Evolutionary conservation across 768 basidiomycete species (phyloP), one percentile per base, ranked within the genome.

Genomic region (Russula abietina): DNA sequence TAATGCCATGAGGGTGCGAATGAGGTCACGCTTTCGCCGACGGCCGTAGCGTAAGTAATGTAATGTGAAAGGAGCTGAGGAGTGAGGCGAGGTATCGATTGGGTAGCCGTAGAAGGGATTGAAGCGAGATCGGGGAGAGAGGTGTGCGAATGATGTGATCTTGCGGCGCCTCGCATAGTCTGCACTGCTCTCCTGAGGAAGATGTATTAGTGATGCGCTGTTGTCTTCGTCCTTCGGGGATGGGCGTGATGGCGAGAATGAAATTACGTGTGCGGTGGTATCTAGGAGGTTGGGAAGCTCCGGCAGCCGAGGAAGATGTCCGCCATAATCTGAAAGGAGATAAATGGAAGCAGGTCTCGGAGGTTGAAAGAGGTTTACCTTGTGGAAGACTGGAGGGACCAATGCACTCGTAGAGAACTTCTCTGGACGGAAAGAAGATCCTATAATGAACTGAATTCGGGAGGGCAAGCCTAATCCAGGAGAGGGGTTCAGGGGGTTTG

Each of bases 31-130:
- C 65, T 86, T 87, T 57, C 88, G 81, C 60, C 82, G 80, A 38
- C 84, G 87, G 43, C 86, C 86, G 70, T 84, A 78, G 41, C 78
- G 79, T 65, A 87, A 76, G 17, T 75, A 72, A 55, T 79, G 74
- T 17, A 79, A 74, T n/a, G 73, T 33, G 12, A 74, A 36, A 71
- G 74, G 55, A 59, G 73, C 60, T 70, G 71, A 60, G 68, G 71
- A 61, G 67, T 72, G 71, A 6, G 76, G 46, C 45, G 67, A 51
- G 24, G 54, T 55, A 26, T 54, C 33, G 54, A 78, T 77, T 7
- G 88, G 86, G 69, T 91, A 90, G 4, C 89, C 89, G 65, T 82
- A 91, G 73, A 85, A 90, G 1, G 89, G 89, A 65, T 89, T 91
- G 45, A 82, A 73, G 41, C 75, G 70, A 30, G 88, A 89, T 33